These are phyloP conservation scores for Yamadazyma spencermartinsiae DNA, from an alignment of 1,139 yeast genomes.

Conservation along the genomic window DNA sequence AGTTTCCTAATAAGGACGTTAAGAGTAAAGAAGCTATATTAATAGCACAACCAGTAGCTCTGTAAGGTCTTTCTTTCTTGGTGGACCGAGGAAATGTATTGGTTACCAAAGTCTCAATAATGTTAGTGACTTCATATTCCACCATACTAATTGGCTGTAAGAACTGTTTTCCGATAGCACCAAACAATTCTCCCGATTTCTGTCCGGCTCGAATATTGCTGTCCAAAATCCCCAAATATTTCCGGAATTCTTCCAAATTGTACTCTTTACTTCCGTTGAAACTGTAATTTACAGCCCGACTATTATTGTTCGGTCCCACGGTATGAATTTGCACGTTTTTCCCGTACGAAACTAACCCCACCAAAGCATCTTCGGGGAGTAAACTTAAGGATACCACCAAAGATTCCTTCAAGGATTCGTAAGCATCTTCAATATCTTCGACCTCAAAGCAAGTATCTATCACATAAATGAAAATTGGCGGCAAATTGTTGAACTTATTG, in stretches of 20 bases:
- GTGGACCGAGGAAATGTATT: constrained; percentile 54
- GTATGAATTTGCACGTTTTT: constrained; percentile 67
- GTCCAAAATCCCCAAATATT: constrained; percentile 53
- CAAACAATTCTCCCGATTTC: constrained; percentile 19
- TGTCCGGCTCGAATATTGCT: constrained; percentile 8
- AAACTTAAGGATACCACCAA: constrained; percentile 53
- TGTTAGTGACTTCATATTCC: constrained; percentile 55
- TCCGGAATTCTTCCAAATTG: constrained; percentile 49
- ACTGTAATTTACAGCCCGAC: constrained; percentile 27
- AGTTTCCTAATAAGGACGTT: constrained; percentile 41
- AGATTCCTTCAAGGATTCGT: constrained; percentile 54
- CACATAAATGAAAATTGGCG: constrained; percentile 61
- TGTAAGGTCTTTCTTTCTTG: constrained; percentile 49
- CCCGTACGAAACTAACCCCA: constrained; percentile 64
- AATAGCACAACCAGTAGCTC: constrained; percentile 70
- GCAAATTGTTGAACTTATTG: constrained; percentile 41
- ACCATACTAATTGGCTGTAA: constrained; percentile 50
- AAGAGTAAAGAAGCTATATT: constrained; percentile 58
- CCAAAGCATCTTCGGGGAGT: constrained; percentile 59
- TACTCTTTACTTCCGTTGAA: constrained; percentile 66
- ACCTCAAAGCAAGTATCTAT: constrained; percentile 61
- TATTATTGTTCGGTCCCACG: constrained; percentile 30
- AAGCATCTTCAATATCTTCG: constrained; percentile 40
- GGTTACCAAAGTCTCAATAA: constrained; percentile 52
- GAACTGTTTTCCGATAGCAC: constrained; percentile 35